Base-by-base conservation (phyloP, 495 filamentous ascomycete genomes). In the Penicillium paradoxum region DNA sequence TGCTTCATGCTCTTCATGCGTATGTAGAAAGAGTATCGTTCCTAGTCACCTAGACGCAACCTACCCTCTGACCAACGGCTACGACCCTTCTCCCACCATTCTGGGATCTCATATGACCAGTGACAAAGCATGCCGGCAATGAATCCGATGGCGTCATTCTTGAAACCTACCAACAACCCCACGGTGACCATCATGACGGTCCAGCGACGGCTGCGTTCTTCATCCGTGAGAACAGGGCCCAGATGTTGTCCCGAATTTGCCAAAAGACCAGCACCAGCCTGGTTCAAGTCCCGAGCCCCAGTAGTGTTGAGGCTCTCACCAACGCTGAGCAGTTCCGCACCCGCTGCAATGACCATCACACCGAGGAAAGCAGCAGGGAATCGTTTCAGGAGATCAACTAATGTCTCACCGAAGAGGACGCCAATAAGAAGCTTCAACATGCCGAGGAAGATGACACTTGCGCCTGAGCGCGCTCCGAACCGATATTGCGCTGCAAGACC, bases 101-200 rank as follows among this genome's bases (percentile, higher is more conserved):
- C 56, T 1, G 77, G 75, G 38, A 73, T 38, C 46, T 67, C 56
- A 57, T 75, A 79, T 6, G 65, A 68, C 73, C 77, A 84, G 66
- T 89, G 77, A 63, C 85, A 88, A 10, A 87, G 53, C 75, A 93
- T 79, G 0, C 92, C 92, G 0, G 85, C 89, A 18, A 86, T 51
- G 61, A 97, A 96, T 0, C 92, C 92, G 15, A 95, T 77, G 14
- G 83, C 90, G 67, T 91, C 90, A 64, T 96, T 96, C 68, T 79
- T 85, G 55, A 95, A 95, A n/a, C 89, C 89, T 17, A 97, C 66
- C 53, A 90, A 74, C 15, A 83, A 76, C 1, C 86, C 90, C 22
- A 88, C 82, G 36, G 92, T 97, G 47, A 90, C 82, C 58, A 93
- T 78, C 90, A 96, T 95, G 0, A 95, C 83, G 27, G 81, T 85